These are phyloP conservation scores for Nicotiana paniculata DNA, from an alignment of 257 asterid species.

Conservation along the genomic window DNA sequence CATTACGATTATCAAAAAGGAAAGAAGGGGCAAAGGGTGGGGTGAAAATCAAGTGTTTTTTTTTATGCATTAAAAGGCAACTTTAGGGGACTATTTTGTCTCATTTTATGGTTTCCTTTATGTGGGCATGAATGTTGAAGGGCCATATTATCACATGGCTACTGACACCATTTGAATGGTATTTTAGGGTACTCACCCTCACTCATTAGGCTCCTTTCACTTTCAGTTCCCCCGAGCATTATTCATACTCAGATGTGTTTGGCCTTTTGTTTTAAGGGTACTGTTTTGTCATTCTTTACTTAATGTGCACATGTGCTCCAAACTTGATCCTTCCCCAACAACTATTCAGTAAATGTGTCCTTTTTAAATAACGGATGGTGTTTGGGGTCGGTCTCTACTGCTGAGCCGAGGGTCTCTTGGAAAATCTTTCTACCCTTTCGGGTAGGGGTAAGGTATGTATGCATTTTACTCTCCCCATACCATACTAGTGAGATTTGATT, in stretches of 20 bases:
- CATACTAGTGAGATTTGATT: too few species aligned
- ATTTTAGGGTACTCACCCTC: slow-evolving; percentile 14
- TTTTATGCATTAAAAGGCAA: slow-evolving; percentile 31
- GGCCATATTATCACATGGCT: slow-evolving; percentile 34
- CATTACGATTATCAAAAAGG: not conserved
- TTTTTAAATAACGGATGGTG: not conserved
- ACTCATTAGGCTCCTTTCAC: slow-evolving; percentile 16
- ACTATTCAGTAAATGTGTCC: not conserved
- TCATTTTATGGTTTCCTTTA: slow-evolving; percentile 36
- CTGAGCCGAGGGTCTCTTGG: too few species aligned
- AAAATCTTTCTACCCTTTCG: too few species aligned
- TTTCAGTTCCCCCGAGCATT: slow-evolving; percentile 13
- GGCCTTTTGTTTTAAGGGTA: slow-evolving; percentile 30
- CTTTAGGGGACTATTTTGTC: slow-evolving; percentile 36
- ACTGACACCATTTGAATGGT: slow-evolving; percentile 29
- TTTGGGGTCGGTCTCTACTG: too few species aligned
- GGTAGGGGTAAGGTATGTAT: too few species aligned
- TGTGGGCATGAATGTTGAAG: slow-evolving; percentile 31
- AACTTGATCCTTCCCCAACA: not conserved
- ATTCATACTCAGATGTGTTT: slow-evolving; percentile 23
- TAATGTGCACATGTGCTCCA: not conserved
- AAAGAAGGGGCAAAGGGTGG: not conserved
- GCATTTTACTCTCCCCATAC: too few species aligned
- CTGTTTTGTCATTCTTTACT: slow-evolving; percentile 11
- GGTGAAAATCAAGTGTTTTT: slow-evolving; percentile 11